Base-by-base conservation (phyloP, 2,329 filamentous ascomycete species). In the Microcyclospora tardicrescens region DNA sequence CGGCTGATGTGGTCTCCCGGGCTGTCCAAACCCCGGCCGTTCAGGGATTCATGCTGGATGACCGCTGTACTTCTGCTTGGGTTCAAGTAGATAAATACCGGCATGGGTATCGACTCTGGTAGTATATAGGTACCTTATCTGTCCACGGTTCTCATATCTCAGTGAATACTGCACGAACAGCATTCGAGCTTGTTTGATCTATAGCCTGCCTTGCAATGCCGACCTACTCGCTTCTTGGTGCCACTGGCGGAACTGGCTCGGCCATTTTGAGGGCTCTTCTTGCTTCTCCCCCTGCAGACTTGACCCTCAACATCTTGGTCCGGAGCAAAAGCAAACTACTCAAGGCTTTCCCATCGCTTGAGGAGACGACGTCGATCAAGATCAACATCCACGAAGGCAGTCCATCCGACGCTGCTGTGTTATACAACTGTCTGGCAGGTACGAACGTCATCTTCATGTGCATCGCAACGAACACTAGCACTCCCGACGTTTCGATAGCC, bases 381-480 rank as follows among this genome's bases (percentile, higher is more conserved):
- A 35, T 48, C 35, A 33, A 37, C 6, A 43, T 71, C 65, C 31
- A 66, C 63, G 1, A 59, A 61, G 48, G 68, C 61, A 28, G 66
- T 49, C 24, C 44, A 12, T 36, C 37, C 36, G 43, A 50, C 35
- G 29, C 15, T n/a, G 27, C 28, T 9, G 33, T 43, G 6, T 35
- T 52, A 5, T 34, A 44, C 27, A 6, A 38, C 11, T 50, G 40
- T 16, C 43, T 53, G n/a, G 19, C 38, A 19, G 34, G 43, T 36
- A 43, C 44, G 19, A 41, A 47, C 3, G 40, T 66, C 52, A 40
- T 51, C 27, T 43, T 45, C 36, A 41, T 39, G 34, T 53, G 50
- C 38, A 46, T 53, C 27, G 49, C 47, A 13, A 39, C 43, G 19
- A 49, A 51, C 35, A 39, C 38, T n/a, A 34, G 41, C 29, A 41